A percentile compares a stretch with the other conserved stretches of the same genome.
Evolutionary conservation across 2,329 filamentous ascomycete species (phyloP).

Genomic region (Neonectria sp.): DNA sequence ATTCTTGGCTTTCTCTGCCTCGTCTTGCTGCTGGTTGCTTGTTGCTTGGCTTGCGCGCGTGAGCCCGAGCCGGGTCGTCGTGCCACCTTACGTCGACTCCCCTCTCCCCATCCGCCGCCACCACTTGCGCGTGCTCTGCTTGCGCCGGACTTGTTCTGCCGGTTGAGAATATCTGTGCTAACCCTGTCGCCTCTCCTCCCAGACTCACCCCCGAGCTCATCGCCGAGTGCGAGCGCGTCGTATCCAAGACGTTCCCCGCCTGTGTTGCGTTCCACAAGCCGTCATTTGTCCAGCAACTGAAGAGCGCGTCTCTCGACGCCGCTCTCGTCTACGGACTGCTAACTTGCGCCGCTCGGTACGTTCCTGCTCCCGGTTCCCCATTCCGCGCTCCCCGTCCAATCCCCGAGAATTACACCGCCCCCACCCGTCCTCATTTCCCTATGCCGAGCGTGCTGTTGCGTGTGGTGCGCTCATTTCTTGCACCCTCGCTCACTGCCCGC

Average conservation of each 20-base stretch:
- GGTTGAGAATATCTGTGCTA: slow-evolving; percentile 37
- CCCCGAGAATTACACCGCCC: slow-evolving; percentile 5
- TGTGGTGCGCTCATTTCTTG: slow-evolving; percentile 42
- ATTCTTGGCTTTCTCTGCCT: slow-evolving; percentile 4
- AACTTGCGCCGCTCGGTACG: slow-evolving; percentile 72
- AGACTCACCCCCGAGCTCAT: slow-evolving; percentile 71
- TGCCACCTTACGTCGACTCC: slow-evolving; percentile 38
- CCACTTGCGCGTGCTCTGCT: slow-evolving; percentile 19
- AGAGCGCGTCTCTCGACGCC: slow-evolving; percentile 68
- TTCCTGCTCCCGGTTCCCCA: slow-evolving; percentile 36
- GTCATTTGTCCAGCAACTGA: slow-evolving; percentile 73
- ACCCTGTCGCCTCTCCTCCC: slow-evolving; percentile 37
- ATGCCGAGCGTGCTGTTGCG: slow-evolving; percentile 16
- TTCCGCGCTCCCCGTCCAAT: slow-evolving; percentile 40
- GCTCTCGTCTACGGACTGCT: slow-evolving; percentile 72
- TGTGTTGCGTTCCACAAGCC: slow-evolving; percentile 76
- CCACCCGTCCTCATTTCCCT: slow-evolving; percentile 29
- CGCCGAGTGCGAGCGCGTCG: slow-evolving; percentile 72
- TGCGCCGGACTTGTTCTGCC: slow-evolving; percentile 17
- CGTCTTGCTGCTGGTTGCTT: slow-evolving; percentile 14
- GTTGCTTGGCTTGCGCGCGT: slow-evolving; percentile 16
- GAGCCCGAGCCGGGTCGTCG: slow-evolving; percentile 43
- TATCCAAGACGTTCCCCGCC: slow-evolving; percentile 73
- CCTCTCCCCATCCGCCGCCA: slow-evolving; percentile 25
- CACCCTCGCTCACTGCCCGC: slow-evolving; percentile 36